Evolutionary conservation across 140 eudicot genomes (phyloP).

Genomic region (Erigeron philadelphicus): DNA sequence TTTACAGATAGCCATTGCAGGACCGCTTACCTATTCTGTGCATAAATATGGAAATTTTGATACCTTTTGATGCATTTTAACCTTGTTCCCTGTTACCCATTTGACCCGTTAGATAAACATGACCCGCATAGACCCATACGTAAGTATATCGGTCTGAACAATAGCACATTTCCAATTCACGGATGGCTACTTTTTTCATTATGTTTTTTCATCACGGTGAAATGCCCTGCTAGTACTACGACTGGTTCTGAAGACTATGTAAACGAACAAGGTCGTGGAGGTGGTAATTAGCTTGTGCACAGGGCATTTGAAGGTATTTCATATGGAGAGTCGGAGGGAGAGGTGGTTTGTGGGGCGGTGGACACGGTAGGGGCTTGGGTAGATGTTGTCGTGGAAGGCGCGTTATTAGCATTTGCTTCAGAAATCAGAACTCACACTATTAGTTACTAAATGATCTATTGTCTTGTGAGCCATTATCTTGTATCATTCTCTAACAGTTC

Average conservation of each 20-base stretch:
- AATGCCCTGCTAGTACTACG: conserved; percentile 40
- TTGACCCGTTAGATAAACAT: background rate
- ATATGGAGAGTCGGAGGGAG: conserved; percentile 54
- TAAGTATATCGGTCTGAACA: background rate
- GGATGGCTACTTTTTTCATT: background rate
- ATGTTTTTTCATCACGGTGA: conserved; percentile 31
- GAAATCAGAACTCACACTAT: background rate
- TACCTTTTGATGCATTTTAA: background rate
- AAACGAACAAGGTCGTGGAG: conserved; percentile 57
- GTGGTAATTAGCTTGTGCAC: conserved; percentile 47
- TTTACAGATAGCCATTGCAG: too few species aligned
- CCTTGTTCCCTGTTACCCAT: background rate
- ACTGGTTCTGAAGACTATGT: conserved; percentile 41
- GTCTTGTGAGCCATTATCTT: background rate
- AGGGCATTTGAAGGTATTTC: conserved; percentile 49
- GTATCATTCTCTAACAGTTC: conserved; percentile 2
- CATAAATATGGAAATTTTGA: background rate
- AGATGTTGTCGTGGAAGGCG: conserved; percentile 57
- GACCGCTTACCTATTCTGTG: background rate
- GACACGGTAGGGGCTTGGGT: conserved; percentile 45
- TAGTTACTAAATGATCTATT: background rate
- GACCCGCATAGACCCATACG: too few species aligned
- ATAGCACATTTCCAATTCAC: background rate
- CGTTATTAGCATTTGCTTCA: conserved; percentile 26
- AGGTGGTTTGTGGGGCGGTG: conserved; percentile 36